Conservation (phyloP, 441 rosid species). For the Rhodomyrtus psidioides region DNA sequence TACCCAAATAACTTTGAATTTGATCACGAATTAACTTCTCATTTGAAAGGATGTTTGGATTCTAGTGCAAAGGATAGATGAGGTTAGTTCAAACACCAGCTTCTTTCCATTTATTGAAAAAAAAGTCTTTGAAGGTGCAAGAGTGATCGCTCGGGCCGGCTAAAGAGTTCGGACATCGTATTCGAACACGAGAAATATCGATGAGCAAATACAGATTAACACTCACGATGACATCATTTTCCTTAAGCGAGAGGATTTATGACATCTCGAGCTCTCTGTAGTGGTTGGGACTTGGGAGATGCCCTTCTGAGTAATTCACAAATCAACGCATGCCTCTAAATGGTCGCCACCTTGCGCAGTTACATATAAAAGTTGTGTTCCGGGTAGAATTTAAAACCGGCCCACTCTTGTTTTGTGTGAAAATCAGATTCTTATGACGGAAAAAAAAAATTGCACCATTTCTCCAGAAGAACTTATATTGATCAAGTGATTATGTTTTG, state of each 20-base stretch:
- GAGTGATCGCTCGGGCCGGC: background rate
- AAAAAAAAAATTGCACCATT: background rate
- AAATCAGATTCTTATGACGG: background rate
- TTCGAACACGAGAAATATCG: accelerated
- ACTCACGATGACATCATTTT: background rate
- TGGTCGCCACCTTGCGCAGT: too few relatives aligned
- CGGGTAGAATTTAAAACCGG: background rate
- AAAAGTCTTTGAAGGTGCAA: background rate
- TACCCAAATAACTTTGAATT: background rate
- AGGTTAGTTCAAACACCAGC: background rate
- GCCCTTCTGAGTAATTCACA: accelerated
- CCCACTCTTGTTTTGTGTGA: background rate
- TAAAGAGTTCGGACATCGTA: too few relatives aligned
- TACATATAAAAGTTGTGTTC: too few relatives aligned
- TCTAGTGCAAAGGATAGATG: background rate
- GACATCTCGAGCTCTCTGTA: accelerated
- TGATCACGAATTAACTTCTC: background rate
- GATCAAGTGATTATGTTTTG: background rate
- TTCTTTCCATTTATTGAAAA: background rate
- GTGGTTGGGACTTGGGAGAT: accelerated
- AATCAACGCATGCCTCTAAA: too few relatives aligned
- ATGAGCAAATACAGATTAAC: background rate
- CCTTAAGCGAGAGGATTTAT: accelerated
- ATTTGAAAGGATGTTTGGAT: background rate
- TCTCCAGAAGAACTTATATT: background rate